Conservation (phyloP, 345 rosid species). For the Erucastrum elatum region DNA sequence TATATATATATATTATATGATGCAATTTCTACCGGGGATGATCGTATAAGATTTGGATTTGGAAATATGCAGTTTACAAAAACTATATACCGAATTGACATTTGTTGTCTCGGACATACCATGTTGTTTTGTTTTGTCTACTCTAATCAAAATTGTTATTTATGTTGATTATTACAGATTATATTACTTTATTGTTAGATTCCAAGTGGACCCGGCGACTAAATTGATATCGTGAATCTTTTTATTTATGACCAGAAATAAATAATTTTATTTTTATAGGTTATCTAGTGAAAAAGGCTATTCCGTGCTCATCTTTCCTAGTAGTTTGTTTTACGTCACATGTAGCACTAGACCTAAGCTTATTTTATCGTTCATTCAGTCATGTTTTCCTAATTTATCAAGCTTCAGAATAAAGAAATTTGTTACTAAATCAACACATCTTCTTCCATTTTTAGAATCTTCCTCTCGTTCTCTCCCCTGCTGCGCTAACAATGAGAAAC, state of each 20-base stretch:
- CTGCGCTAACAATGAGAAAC: constrained; percentile 7
- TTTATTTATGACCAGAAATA: neutral
- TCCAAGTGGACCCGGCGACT: constrained; percentile 13
- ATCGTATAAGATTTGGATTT: neutral
- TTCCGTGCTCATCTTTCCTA: neutral
- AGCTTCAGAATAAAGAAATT: neutral
- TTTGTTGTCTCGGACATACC: constrained; percentile 29
- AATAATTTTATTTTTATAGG: neutral
- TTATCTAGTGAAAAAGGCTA: neutral
- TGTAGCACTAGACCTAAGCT: neutral
- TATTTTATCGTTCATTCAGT: neutral
- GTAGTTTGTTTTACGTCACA: neutral
- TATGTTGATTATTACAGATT: neutral
- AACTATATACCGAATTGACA: constrained; percentile 10
- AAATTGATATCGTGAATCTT: constrained; percentile 6
- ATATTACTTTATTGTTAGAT: neutral
- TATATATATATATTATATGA: neutral
- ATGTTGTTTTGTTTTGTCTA: constrained; percentile 33
- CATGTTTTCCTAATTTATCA: neutral
- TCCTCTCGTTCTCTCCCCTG: neutral
- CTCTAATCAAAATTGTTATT: neutral
- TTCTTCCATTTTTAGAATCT: constrained; percentile 24
- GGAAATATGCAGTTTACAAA: neutral
- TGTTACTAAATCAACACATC: neutral
- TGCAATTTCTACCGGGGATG: neutral